Conservation (phyloP, 805 yeast species). For the Sugiyamaella floridensis region DNA sequence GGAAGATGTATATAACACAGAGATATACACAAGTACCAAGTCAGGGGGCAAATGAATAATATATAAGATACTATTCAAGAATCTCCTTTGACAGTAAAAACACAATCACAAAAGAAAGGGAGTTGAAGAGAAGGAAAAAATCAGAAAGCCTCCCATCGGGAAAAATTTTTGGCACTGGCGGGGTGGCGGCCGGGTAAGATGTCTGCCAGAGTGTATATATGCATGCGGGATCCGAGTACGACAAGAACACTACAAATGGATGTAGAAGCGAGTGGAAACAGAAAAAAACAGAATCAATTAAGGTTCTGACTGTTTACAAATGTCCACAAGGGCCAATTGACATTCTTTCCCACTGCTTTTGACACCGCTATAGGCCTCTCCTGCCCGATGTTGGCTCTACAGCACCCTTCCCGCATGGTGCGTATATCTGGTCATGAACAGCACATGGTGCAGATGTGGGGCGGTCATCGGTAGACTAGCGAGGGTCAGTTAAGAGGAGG, state of each 20-base stretch:
- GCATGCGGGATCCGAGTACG: too few relatives aligned
- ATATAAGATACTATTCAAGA: background rate
- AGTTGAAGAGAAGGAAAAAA: slow-evolving; percentile 7
- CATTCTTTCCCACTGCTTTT: too few relatives aligned
- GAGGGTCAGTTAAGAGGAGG: too few relatives aligned
- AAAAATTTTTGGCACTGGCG: background rate
- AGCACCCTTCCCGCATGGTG: background rate
- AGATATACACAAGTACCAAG: background rate
- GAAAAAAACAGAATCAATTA: too few relatives aligned
- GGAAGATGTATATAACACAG: background rate
- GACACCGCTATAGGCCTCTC: background rate
- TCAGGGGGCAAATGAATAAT: background rate
- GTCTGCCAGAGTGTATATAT: background rate
- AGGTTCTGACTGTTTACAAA: too few relatives aligned
- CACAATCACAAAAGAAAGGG: slow-evolving; percentile 1
- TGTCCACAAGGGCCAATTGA: too few relatives aligned
- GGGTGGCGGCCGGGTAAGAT: slow-evolving; percentile 1
- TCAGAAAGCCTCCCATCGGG: slow-evolving; percentile 3
- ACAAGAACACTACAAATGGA: too few relatives aligned
- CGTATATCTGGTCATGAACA: background rate
- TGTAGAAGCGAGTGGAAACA: too few relatives aligned
- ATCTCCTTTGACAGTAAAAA: slow-evolving; percentile 1
- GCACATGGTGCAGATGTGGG: background rate
- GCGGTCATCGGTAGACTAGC: background rate
- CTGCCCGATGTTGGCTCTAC: background rate